These are phyloP conservation scores for Hericium alpestre DNA, from an alignment of 768 basidiomycete species.

Conservation along the genomic window DNA sequence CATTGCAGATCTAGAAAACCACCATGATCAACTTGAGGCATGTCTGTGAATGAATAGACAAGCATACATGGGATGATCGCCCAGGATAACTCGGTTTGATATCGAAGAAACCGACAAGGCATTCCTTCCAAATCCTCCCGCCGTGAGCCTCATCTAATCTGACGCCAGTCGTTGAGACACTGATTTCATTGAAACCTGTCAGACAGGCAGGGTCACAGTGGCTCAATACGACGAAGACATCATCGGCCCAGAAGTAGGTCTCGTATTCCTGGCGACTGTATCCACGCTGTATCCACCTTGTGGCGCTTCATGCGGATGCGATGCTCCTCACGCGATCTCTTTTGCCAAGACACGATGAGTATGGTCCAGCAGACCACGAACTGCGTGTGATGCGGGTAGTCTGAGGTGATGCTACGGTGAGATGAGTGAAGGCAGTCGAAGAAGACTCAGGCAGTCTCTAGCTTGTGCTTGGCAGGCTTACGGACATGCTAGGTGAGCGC, in stretches of 20 bases:
- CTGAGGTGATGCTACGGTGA: constrained; percentile 23
- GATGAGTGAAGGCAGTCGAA: background rate
- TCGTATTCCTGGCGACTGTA: constrained; percentile 45
- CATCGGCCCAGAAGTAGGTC: constrained; percentile 68
- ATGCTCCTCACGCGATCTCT: constrained; percentile 64
- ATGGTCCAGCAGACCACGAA: constrained; percentile 47
- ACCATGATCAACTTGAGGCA: background rate
- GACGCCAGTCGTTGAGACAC: background rate
- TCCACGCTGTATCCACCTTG: constrained; percentile 23
- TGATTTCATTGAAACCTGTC: constrained; percentile 6
- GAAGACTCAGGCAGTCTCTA: constrained; percentile 28
- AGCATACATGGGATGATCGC: constrained; percentile 76
- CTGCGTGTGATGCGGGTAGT: constrained; percentile 16
- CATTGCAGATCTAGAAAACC: constrained; percentile 65
- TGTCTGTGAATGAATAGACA: background rate
- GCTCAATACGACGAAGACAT: constrained; percentile 51
- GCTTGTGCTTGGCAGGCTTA: constrained; percentile 33
- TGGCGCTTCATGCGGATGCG: constrained; percentile 73
- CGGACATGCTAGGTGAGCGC: too few relatives aligned
- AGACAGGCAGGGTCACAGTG: too few relatives aligned
- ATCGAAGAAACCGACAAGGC: constrained; percentile 72
- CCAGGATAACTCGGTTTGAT: constrained; percentile 89
- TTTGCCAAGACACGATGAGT: constrained; percentile 52
- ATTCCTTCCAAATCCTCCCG: constrained; percentile 53
- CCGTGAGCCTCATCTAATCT: constrained; percentile 23